These are phyloP conservation scores for Sphagnum fallax DNA, from an alignment of 228 moss, liverwort and hornwort species.

Conservation along the genomic window DNA sequence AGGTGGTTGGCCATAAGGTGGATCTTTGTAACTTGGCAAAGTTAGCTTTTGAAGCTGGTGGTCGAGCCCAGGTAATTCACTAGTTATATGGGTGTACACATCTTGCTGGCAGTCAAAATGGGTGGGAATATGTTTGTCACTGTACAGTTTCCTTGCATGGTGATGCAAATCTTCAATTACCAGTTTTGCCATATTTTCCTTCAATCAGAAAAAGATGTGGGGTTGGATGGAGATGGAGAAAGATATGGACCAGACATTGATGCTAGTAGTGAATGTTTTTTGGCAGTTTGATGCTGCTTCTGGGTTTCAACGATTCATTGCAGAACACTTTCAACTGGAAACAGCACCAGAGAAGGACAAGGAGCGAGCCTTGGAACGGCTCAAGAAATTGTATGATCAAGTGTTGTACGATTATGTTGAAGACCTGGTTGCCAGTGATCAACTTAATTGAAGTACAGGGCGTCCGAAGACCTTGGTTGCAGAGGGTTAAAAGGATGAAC, in stretches of 20 bases:
- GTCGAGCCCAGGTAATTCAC: slow-evolving; percentile 71
- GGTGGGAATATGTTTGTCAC: too few relatives aligned
- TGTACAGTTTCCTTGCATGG: too few relatives aligned
- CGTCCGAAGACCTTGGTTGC: too few relatives aligned
- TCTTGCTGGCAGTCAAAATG: too few relatives aligned
- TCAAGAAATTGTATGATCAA: slow-evolving; percentile 89
- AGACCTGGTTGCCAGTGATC: slow-evolving; percentile 76
- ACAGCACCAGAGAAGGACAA: slow-evolving; percentile 91
- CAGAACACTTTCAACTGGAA: slow-evolving; percentile 74
- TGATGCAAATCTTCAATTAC: too few relatives aligned
- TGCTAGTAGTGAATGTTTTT: not conserved
- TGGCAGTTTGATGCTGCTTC: slow-evolving; percentile 83
- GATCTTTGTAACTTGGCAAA: slow-evolving; percentile 95
- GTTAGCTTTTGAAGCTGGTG: slow-evolving; percentile 85
- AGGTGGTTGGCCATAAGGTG: slow-evolving; percentile 99
- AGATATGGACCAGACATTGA: too few relatives aligned
- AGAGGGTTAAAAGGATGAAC: too few relatives aligned
- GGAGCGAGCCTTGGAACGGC: slow-evolving; percentile 91
- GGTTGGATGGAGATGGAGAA: too few relatives aligned
- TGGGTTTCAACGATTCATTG: slow-evolving; percentile 90
- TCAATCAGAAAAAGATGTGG: too few relatives aligned
- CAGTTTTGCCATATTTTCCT: too few relatives aligned
- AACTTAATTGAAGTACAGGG: slow-evolving; percentile 11
- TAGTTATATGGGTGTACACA: too few relatives aligned
- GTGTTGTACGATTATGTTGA: slow-evolving; percentile 93